Percentiles rank a stretch among this genome's conserved stretches.
phyloP scores from a whole-genome alignment of 2,329 filamentous ascomycete genomes.

The Ascocoryne sarcoides region DNA sequence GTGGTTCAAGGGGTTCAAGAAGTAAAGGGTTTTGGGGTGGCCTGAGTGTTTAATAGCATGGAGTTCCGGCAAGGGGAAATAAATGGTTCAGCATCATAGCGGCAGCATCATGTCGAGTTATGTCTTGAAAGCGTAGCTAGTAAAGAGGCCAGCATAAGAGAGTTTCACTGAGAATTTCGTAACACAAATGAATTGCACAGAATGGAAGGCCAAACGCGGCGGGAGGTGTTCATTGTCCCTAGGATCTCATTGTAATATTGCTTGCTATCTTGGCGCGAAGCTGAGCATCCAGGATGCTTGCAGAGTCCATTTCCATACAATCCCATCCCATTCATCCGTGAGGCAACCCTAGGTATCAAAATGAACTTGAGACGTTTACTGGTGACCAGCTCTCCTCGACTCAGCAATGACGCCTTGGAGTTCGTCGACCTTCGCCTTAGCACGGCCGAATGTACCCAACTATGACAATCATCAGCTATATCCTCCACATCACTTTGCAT shows the following conservation, averaged over 20 bases:
- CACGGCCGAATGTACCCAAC: constrained; percentile 97
- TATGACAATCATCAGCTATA: constrained; percentile 29
- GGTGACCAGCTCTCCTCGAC: constrained; percentile 68
- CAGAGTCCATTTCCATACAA: constrained; percentile 16
- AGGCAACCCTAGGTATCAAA: constrained; percentile 10
- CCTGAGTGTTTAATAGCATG: too few species aligned
- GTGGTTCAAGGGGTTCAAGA: constrained; percentile 63
- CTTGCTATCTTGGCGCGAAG: constrained; percentile 9
- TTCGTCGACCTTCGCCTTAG: constrained; percentile 99
- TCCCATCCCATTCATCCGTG: constrained; percentile 14
- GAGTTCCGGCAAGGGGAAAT: too few species aligned
- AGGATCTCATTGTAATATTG: constrained; percentile 9
- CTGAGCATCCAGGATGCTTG: constrained; percentile 5
- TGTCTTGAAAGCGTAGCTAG: too few species aligned
- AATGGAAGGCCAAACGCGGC: too few species aligned
- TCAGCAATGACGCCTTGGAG: constrained; percentile 97
- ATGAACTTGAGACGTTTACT: constrained; percentile 36
- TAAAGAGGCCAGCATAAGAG: too few species aligned
- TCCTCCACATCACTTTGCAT: background rate
- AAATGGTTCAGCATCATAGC: too few species aligned
- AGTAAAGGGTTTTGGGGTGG: constrained; percentile 47
- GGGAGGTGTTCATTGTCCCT: constrained; percentile 18
- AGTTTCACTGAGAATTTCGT: too few species aligned
- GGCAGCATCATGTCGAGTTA: too few species aligned
- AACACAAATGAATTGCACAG: too few species aligned